A percentile compares a stretch with the other conserved stretches of the same genome.
These are phyloP conservation scores for Kalmusia sp. DNA, from an alignment of 2,329 filamentous ascomycete genomes.

Conservation along the genomic window DNA sequence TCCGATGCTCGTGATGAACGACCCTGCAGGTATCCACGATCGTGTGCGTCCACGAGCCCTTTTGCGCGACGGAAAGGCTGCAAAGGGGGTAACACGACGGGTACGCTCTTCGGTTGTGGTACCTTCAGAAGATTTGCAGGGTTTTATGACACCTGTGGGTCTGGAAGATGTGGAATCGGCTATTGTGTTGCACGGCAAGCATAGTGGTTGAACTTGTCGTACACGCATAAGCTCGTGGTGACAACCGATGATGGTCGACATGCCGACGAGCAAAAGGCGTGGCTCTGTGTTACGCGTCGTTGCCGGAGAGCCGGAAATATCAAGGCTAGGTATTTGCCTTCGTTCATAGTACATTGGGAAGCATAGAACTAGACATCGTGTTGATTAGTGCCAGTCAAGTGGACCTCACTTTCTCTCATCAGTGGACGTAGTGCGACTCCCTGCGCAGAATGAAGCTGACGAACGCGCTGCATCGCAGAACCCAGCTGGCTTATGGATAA, in stretches of 20 bases:
- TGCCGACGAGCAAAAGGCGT: neutral
- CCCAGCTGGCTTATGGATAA: no score
- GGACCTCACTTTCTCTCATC: no score
- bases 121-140: neutral
- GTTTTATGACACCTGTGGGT: slow-evolving; percentile 4
- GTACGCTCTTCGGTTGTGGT: slow-evolving; percentile 2
- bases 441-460: no score
- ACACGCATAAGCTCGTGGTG: neutral
- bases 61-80: neutral
- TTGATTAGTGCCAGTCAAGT: no score
- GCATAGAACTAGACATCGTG: no score
- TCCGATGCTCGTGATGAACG: neutral
- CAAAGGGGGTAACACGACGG: neutral
- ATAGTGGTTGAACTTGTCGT: neutral
- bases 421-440: no score
- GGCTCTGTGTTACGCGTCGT: no score
- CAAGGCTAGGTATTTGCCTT: no score
- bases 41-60: neutral
- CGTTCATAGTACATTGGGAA: no score
- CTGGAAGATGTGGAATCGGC: neutral
- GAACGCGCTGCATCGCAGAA: no score
- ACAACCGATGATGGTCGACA: neutral
- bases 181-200: neutral
- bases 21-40: neutral
- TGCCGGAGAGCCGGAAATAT: no score